Evolutionary conservation across 2,329 filamentous ascomycete species (phyloP).

Genomic region (Colletotrichum limetticola): DNA sequence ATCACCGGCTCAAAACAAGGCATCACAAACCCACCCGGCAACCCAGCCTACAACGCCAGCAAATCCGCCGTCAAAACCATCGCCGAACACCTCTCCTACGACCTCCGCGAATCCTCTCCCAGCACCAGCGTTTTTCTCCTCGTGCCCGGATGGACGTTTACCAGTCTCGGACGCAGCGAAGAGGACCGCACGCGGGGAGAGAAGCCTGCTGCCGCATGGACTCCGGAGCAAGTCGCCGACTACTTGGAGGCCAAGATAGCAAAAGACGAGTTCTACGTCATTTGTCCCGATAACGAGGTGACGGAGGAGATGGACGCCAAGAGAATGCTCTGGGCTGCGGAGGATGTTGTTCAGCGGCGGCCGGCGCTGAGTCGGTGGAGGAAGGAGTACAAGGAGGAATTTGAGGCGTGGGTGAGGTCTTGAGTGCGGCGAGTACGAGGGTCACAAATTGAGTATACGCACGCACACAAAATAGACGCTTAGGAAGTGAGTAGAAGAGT

Average conservation of each 20-base stretch:
- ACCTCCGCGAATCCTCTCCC: slow-evolving; percentile 63
- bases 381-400: slow-evolving; percentile 74
- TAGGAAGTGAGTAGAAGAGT: no score
- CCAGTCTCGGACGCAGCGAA: slow-evolving; percentile 63
- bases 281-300: slow-evolving; percentile 87
- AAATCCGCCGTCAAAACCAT: slow-evolving; percentile 81
- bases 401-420: slow-evolving; percentile 67
- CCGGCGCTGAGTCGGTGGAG: slow-evolving; percentile 80
- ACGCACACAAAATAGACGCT: no score
- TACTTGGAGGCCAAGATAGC: slow-evolving; percentile 75
- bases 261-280: slow-evolving; percentile 77
- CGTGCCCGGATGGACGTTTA: slow-evolving; percentile 87
- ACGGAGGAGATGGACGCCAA: slow-evolving; percentile 76
- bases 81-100: slow-evolving; percentile 79
- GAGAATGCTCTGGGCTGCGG: slow-evolving; percentile 78
- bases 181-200: slow-evolving; percentile 48
- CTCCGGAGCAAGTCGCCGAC: slow-evolving; percentile 77
- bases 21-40: slow-evolving; percentile 88
- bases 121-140: slow-evolving; percentile 75
- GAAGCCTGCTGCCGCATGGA: slow-evolving; percentile 82
- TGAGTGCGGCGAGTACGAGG: no score
- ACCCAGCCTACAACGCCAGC: slow-evolving; percentile 83
- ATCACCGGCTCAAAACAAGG: slow-evolving; percentile 89
- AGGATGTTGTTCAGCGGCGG: slow-evolving; percentile 75
- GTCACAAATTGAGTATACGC: no score